Evolutionary conservation across 768 basidiomycete species (phyloP), one percentile per base, ranked within the genome.

Genomic region (Lentinula lateritia): DNA sequence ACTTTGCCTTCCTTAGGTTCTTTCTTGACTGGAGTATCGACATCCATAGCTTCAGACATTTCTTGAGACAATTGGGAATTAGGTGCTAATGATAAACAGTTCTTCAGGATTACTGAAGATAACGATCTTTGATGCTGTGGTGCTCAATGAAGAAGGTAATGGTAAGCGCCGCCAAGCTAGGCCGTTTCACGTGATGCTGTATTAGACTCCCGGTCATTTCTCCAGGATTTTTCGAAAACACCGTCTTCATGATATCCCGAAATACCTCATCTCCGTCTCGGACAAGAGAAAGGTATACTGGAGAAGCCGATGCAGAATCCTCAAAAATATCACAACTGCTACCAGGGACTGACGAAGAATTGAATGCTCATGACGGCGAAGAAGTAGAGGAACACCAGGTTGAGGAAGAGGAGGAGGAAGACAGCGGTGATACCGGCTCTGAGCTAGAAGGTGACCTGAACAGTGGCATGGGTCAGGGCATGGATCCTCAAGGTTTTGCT

Each of bases 31-130:
- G 77, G 72, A 28, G 76, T 69, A 67, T 84, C 85, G 20, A 83
- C 76, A 63, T 93, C 92, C 71, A 93, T 88, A 60, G 89, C 91
- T 54, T 83, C 85, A 35, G 84, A 80, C 84, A 86, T 85, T 61
- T 61, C 72, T 46, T 43, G 8, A 36, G 2, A 39, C 35, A 4
- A 8, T 41, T 9, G n/a, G 10, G 18, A 18, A 20, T 35, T 36
- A 15, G 16, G 15, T 28, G 36, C 34, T 7, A 18, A 28, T 12
- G 20, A 6, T 39, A 39, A 39, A 9, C n/a, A 18, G 18, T 12
- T 39, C 32, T 38, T 36, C 9, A 35, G 20, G 16, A 39, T 39
- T 38, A 20, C n/a, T 10, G 18, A 39, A 7, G 8, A 35, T 38
- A 6, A n/a, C 15, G 39, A 35, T 54, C 38, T 10, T 39, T 18